Evolutionary conservation across 306 rosid species (phyloP), one percentile per base, ranked within the genome.

Genomic region (Vigna unguiculata): DNA sequence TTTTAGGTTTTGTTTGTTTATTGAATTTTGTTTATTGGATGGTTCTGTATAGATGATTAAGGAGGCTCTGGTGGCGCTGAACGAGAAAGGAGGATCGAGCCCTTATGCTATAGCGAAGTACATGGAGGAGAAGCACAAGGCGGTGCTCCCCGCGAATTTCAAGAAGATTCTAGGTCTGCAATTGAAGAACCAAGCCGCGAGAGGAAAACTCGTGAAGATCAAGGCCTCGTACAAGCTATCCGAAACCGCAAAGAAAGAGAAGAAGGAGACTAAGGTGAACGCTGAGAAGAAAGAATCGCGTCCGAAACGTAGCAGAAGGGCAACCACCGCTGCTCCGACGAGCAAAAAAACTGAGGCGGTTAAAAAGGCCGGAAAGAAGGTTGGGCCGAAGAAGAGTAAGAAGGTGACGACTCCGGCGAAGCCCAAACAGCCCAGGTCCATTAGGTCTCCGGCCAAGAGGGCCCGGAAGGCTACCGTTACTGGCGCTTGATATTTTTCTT

Each of bases 91-190:
- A 1, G 98, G 98, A 0, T 91, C 98, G 22, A 94, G 98, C 25
- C 93, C 96, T 1, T 86, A 94, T 72, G 98, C 98, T 25, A 90
- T 94, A 83, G 96, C 90, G 5, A 94, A 91, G 82, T 87, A 85
- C 90, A 90, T 91, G 93, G 98, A 90, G 77, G 91, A 87, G 82
- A 91, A 91, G 85, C 96, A 90, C 69, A 87, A 90, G 77, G 71
- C 85, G 14, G 93, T 76, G 17, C 91, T 94, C 2, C 97, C 98
- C 0, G 77, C 61, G 59, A 91, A 94, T 64, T 94, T 90, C 88
- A 90, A 63, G 88, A 94, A 91, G 90, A 94, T 84, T 0, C 48
- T 94, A 53, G 83, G 84, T 20, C 81, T 87, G n/a, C 98, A 91
- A 59, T 48, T 94, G 48, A 94, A 91, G 94, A 91, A 94, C 70